These are phyloP conservation scores for Thelephora aurantiotincta DNA, from an alignment of 768 basidiomycete species.

Conservation along the genomic window DNA sequence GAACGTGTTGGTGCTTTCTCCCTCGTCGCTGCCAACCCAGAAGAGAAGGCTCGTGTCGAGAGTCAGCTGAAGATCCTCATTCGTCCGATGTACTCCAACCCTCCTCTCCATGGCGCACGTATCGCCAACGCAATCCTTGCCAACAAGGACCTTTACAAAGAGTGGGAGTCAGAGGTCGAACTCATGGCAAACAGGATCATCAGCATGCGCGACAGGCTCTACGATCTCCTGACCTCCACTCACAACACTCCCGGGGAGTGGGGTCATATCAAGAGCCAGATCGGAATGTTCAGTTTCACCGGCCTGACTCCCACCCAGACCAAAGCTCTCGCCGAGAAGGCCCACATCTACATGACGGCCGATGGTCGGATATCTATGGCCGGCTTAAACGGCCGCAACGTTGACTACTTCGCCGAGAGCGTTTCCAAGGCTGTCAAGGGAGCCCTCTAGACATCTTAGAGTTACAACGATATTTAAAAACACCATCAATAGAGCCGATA, in stretches of 20 bases:
- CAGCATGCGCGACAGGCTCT: constrained; percentile 78
- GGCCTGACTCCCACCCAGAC: constrained; percentile 72
- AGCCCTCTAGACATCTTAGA: constrained; percentile 31
- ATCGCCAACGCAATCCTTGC: constrained; percentile 78
- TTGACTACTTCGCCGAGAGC: constrained; percentile 82
- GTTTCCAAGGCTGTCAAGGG: constrained; percentile 76
- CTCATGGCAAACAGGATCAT: constrained; percentile 94
- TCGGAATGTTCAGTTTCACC: constrained; percentile 95
- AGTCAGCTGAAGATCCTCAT: constrained; percentile 93
- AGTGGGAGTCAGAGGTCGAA: constrained; percentile 90
- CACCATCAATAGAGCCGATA: constrained; percentile 3
- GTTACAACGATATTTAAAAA: constrained; percentile 10
- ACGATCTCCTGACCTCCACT: constrained; percentile 59
- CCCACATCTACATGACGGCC: constrained; percentile 88
- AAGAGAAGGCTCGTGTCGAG: constrained; percentile 77
- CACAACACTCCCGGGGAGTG: constrained; percentile 88
- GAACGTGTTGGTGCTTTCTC: constrained; percentile 98
- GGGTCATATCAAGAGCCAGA: constrained; percentile 90
- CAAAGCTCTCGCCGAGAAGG: constrained; percentile 71
- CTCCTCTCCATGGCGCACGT: constrained; percentile 80
- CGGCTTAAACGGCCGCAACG: constrained; percentile 70
- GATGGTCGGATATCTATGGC: constrained; percentile 94
- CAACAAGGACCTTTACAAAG: constrained; percentile 54
- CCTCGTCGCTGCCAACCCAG: constrained; percentile 49
- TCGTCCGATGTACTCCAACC: constrained; percentile 97